These are phyloP conservation scores for Chlorella sp. DNA, from an alignment of 139 green algal genomes.

Conservation along the genomic window DNA sequence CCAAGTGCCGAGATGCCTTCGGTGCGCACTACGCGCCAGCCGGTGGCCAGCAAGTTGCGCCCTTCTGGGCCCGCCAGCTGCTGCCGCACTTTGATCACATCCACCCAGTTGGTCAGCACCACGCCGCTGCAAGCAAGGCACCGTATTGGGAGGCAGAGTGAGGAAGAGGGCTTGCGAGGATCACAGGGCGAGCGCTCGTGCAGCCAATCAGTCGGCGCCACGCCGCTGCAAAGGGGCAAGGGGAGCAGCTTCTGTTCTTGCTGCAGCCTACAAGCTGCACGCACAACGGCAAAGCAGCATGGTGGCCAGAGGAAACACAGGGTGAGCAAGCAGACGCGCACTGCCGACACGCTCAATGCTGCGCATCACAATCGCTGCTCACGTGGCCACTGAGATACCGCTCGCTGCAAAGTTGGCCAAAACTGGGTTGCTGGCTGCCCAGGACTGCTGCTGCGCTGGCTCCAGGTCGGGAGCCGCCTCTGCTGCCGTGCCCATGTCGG, in stretches of 20 bases:
- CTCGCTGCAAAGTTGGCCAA: conserved; percentile 37
- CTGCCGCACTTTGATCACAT: conserved; percentile 85
- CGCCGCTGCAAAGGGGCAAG: too few relatives aligned
- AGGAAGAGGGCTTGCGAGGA: too few relatives aligned
- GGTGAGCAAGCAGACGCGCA: too few relatives aligned
- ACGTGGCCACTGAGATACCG: conserved; percentile 36
- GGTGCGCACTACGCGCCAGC: conserved; percentile 53
- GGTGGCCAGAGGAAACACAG: too few relatives aligned
- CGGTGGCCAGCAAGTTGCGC: conserved; percentile 62
- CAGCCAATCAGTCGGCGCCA: too few relatives aligned
- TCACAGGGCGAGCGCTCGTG: too few relatives aligned
- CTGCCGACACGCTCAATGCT: too few relatives aligned
- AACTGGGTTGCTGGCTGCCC: conserved; percentile 17
- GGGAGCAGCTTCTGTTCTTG: too few relatives aligned
- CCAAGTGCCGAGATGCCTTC: conserved; percentile 72
- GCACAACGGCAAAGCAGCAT: too few relatives aligned
- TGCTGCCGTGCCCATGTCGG: too few relatives aligned
- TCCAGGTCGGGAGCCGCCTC: background rate
- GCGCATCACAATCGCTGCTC: background rate
- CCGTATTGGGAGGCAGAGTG: too few relatives aligned
- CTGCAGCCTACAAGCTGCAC: too few relatives aligned
- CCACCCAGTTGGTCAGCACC: conserved; percentile 50
- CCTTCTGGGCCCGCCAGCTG: conserved; percentile 56
- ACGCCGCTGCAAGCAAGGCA: background rate
- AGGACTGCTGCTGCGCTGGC: background rate